A percentile compares a stretch with the other conserved stretches of the same genome.
Evolutionary conservation across 768 basidiomycete genomes (phyloP).

Genomic region (Trametes cingulata): DNA sequence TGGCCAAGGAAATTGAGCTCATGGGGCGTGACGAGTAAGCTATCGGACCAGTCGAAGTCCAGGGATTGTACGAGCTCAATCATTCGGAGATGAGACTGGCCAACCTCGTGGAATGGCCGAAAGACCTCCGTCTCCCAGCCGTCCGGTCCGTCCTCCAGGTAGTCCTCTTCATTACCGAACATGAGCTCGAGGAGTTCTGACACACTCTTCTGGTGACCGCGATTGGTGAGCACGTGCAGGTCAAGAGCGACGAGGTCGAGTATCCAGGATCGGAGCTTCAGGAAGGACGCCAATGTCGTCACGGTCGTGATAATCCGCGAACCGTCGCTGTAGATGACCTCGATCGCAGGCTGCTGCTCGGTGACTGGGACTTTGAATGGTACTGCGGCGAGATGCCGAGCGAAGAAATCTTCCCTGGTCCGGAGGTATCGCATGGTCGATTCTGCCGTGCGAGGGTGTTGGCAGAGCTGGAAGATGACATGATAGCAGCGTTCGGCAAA

Average conservation of each 20-base stretch:
- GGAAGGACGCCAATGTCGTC: constrained; percentile 67
- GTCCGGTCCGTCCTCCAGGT: constrained; percentile 43
- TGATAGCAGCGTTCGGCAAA: constrained; percentile 86
- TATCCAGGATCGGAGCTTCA: constrained; percentile 81
- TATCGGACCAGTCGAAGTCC: constrained; percentile 87
- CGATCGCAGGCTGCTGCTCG: constrained; percentile 51
- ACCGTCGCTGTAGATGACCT: constrained; percentile 72
- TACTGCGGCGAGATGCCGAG: constrained; percentile 76
- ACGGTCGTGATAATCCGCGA: constrained; percentile 68
- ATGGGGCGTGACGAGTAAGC: constrained; percentile 54
- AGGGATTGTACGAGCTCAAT: constrained; percentile 88
- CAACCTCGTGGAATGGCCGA: constrained; percentile 67
- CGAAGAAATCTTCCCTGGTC: constrained; percentile 87
- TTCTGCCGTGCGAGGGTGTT: constrained; percentile 81
- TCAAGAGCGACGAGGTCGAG: constrained; percentile 87
- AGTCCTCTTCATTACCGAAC: constrained; percentile 62
- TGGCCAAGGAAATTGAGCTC: constrained; percentile 65
- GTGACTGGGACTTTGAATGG: constrained; percentile 63
- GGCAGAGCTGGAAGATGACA: constrained; percentile 82
- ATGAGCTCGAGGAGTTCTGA: constrained; percentile 77
- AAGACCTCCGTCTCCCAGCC: constrained; percentile 50
- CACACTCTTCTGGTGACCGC: constrained; percentile 72
- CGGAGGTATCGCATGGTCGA: constrained; percentile 84
- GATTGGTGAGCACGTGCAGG: constrained; percentile 80
- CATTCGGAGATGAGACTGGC: constrained; percentile 81